Conservation (phyloP, 179 eudicot species). For the Pouteria campechiana region DNA sequence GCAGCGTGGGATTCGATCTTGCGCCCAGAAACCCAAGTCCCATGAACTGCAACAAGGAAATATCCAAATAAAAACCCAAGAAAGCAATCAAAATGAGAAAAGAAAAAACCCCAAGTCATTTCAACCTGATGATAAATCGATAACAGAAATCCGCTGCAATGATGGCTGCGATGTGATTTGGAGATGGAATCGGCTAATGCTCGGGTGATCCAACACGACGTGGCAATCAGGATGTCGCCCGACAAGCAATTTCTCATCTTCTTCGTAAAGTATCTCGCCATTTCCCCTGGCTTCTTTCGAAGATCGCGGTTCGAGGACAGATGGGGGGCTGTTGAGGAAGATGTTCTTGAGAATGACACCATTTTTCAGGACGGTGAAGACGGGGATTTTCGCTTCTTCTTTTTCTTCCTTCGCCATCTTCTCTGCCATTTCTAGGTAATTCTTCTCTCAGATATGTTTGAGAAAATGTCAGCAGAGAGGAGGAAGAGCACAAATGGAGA, state of each 20-base stretch:
- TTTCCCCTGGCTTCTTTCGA: background rate
- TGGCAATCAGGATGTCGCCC: conserved; percentile 87
- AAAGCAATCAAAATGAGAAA: background rate
- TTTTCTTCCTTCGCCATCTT: background rate
- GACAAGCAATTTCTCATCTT: conserved; percentile 41
- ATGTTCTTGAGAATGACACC: conserved; percentile 74
- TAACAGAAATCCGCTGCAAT: conserved; percentile 26
- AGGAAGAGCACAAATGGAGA: background rate
- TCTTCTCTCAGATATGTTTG: background rate
- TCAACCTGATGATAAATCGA: conserved; percentile 69
- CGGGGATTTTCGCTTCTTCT: conserved; percentile 57
- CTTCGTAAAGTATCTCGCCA: conserved; percentile 9
- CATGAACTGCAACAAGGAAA: conserved; percentile 56
- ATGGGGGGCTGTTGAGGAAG: conserved; percentile 40
- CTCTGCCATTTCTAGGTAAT: conserved; percentile 9
- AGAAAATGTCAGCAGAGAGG: background rate
- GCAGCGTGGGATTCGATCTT: conserved; percentile 54
- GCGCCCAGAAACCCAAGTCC: conserved; percentile 73
- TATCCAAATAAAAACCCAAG: conserved; percentile 7
- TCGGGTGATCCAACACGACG: conserved; percentile 76
- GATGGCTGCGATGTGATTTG: conserved; percentile 52
- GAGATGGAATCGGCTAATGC: conserved; percentile 87
- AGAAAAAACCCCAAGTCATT: background rate
- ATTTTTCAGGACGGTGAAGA: conserved; percentile 68
- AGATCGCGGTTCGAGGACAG: conserved; percentile 4